Conservation (phyloP, 176 grass and related monocot species). For the Ensete ventricosum region DNA sequence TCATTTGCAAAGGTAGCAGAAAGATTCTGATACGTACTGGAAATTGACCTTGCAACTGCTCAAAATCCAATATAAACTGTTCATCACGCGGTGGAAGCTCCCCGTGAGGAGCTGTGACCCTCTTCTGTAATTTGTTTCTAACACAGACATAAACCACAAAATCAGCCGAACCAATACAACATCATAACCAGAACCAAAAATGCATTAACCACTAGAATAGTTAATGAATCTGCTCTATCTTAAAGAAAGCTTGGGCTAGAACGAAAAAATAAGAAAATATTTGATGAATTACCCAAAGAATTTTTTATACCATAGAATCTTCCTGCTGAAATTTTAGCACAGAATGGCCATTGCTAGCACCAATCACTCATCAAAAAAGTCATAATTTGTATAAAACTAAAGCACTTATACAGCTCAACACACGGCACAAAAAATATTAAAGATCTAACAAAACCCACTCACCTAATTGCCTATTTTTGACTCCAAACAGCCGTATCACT, state of each 20-base stretch:
- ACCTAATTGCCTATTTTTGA: not conserved
- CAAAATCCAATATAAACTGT: conserved; percentile 91
- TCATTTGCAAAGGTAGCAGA: not conserved
- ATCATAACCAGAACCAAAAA: not conserved
- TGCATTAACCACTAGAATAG: not conserved
- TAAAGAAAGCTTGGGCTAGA: not conserved
- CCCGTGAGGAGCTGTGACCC: conserved; percentile 58
- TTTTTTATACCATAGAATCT: not conserved
- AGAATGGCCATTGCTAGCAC: not conserved
- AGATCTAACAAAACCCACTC: not conserved
- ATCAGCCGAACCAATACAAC: not conserved
- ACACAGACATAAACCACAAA: not conserved
- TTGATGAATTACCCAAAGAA: not conserved
- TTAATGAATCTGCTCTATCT: not conserved
- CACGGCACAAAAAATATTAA: not conserved
- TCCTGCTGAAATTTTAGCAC: not conserved
- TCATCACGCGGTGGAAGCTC: conserved; percentile 69
- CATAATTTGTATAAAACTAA: too few relatives aligned
- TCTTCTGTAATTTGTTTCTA: conserved; percentile 95
- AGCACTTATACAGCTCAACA: too few relatives aligned
- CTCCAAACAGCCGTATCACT: not conserved
- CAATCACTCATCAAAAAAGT: not conserved
- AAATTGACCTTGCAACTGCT: conserved; percentile 46
- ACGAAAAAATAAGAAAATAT: not conserved
- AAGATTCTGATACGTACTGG: conserved; percentile 38